Evolutionary conservation across 2,329 filamentous ascomycete species (phyloP).

Genomic region (Microsporum canis): DNA sequence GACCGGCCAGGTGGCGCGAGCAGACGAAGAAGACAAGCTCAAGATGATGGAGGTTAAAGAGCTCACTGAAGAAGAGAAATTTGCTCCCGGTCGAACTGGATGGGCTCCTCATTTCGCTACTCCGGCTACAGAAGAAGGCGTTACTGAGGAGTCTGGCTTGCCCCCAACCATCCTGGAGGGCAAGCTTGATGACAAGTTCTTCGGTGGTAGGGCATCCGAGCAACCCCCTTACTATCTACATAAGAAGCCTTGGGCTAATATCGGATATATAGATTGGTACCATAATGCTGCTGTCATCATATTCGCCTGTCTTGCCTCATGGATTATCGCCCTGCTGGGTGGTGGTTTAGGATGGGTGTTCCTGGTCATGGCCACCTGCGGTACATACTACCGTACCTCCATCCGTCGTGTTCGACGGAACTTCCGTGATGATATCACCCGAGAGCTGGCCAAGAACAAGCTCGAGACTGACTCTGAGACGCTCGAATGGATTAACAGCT

Average conservation of each 20-base stretch:
- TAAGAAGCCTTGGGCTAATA: neutral
- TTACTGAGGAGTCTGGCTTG: constrained; percentile 61
- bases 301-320: constrained; percentile 82
- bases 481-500: constrained; percentile 98
- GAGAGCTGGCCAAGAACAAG: constrained; percentile 75
- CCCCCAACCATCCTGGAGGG: constrained; percentile 80
- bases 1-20: neutral
- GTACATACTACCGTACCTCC: constrained; percentile 94
- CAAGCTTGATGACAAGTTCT: constrained; percentile 77
- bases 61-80: constrained; percentile 45
- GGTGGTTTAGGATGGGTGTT: constrained; percentile 90
- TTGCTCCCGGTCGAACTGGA: constrained; percentile 54
- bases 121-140: constrained; percentile 41
- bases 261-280: constrained; percentile 67
- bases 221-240: neutral
- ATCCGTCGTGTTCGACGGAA: constrained; percentile 87
- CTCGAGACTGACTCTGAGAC: constrained; percentile 86
- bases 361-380: constrained; percentile 81
- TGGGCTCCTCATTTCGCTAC: constrained; percentile 78
- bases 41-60: constrained; percentile 37
- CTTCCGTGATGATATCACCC: constrained; percentile 84
- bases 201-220: constrained; percentile 52
- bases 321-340: constrained; percentile 78
- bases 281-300: constrained; percentile 91
- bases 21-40: neutral